Conservation (phyloP, 768 basidiomycete genomes). For the Mrakia gelida region DNA sequence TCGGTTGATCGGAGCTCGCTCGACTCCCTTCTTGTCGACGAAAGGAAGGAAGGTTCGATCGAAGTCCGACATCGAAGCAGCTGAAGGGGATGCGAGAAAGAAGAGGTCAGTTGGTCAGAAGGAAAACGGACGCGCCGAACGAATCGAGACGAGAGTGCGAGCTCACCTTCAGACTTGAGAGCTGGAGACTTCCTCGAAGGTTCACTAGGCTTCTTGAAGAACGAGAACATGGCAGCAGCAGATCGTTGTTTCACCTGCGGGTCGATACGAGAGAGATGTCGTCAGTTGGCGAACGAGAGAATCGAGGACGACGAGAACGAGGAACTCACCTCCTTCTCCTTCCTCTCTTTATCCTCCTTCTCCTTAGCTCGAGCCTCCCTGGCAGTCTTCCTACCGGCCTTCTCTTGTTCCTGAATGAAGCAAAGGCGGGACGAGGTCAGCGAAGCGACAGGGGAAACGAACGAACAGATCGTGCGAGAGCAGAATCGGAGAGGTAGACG, state of each 20-base stretch:
- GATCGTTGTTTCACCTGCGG: conserved; percentile 54
- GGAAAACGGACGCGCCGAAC: no score
- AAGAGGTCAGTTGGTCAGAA: neutral
- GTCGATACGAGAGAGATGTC: neutral
- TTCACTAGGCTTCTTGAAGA: conserved; percentile 54
- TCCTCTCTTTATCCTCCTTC: conserved; percentile 55
- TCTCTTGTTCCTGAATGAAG: conserved; percentile 14
- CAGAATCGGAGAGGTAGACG: neutral
- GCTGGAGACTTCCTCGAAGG: conserved; percentile 39
- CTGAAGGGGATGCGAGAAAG: neutral
- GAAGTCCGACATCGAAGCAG: conserved; percentile 55
- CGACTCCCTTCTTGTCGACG: conserved; percentile 66
- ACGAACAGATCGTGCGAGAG: neutral
- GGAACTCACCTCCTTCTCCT: conserved; percentile 53
- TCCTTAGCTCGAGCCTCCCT: conserved; percentile 24
- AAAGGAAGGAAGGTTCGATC: conserved; percentile 74
- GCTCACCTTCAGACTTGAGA: conserved; percentile 10
- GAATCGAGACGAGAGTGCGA: neutral
- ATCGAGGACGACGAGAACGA: neutral
- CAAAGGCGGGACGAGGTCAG: neutral
- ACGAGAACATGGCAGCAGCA: conserved; percentile 67
- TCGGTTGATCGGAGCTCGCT: conserved; percentile 68
- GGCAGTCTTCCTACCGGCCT: conserved; percentile 12
- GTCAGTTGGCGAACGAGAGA: neutral
- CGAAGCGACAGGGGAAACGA: neutral